Conservation (phyloP, 1,284 basidiomycete genomes). For the Lentinula novae-zelandiae region DNA sequence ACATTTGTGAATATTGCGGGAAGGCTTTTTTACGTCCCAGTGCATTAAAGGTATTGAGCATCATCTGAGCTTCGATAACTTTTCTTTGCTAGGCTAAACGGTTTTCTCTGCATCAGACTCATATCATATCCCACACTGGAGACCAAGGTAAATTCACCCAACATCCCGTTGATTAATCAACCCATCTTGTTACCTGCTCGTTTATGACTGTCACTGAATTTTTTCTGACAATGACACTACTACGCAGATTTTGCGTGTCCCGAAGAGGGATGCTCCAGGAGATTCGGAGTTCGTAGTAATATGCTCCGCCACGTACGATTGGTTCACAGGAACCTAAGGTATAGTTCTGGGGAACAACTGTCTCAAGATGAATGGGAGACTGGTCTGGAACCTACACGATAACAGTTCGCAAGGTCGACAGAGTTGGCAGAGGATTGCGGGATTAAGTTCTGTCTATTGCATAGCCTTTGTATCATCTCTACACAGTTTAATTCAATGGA, state of each 20-base stretch:
- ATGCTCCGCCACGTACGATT: slow-evolving; percentile 3
- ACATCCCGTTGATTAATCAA: background rate
- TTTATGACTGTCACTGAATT: background rate
- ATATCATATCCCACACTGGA: slow-evolving; percentile 7
- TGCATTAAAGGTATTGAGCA: background rate
- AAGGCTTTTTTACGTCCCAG: slow-evolving; percentile 4
- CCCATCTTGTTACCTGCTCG: background rate
- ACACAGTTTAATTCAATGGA: too few relatives aligned
- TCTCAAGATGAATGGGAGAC: slow-evolving; percentile 6
- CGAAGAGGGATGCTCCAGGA: background rate
- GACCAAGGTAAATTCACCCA: slow-evolving; percentile 5
- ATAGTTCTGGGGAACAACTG: background rate
- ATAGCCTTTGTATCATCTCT: too few relatives aligned
- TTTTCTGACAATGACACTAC: background rate
- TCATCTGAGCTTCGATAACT: background rate
- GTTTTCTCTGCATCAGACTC: background rate
- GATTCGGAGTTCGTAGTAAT: slow-evolving; percentile 3
- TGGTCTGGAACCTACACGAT: background rate
- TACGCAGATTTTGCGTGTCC: background rate
- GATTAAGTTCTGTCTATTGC: too few relatives aligned
- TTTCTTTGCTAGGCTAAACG: background rate
- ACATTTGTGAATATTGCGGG: slow-evolving; percentile 6
- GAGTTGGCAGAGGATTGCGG: background rate
- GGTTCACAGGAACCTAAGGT: slow-evolving; percentile 2
- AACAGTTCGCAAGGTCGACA: background rate